Percentiles rank a stretch among this genome's conserved stretches.
These are phyloP conservation scores for Leucocoprinus leucothites DNA, from an alignment of 768 basidiomycete species.

Conservation along the genomic window DNA sequence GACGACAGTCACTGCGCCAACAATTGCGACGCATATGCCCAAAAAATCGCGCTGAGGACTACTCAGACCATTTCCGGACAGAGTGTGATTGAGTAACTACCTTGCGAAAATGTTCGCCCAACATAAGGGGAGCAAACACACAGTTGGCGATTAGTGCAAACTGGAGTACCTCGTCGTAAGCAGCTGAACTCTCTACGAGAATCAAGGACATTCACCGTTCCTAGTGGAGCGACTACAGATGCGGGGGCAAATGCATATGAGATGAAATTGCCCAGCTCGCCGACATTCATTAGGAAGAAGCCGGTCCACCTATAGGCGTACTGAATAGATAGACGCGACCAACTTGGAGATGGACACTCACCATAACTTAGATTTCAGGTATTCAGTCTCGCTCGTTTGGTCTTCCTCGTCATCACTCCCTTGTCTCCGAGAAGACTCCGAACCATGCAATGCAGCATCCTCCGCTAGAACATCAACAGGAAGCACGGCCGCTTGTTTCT, in stretches of 20 bases:
- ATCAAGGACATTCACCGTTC: constrained; percentile 58
- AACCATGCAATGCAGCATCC: constrained; percentile 27
- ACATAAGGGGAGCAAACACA: constrained; percentile 84
- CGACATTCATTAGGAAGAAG: constrained; percentile 84
- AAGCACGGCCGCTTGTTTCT: constrained; percentile 13
- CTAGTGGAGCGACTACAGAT: constrained; percentile 91
- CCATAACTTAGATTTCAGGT: constrained; percentile 86
- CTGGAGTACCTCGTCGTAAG: constrained; percentile 30
- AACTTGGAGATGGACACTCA: constrained; percentile 25
- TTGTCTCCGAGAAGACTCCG: constrained; percentile 18
- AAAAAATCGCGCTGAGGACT: constrained; percentile 64
- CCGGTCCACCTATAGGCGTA: constrained; percentile 74
- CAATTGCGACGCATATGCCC: constrained; percentile 75
- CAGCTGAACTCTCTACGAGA: constrained; percentile 9
- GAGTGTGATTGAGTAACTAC: constrained; percentile 30
- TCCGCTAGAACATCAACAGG: constrained; percentile 42
- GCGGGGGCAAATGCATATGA: constrained; percentile 90
- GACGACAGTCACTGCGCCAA: constrained; percentile 94
- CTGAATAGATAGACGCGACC: not conserved
- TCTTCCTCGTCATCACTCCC: constrained; percentile 15
- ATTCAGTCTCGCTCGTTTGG: constrained; percentile 62
- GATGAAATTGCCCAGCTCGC: constrained; percentile 88
- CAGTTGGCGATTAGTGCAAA: constrained; percentile 96
- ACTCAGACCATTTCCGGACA: constrained; percentile 14
- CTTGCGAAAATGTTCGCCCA: constrained; percentile 79